Base-by-base conservation (phyloP, 768 basidiomycete species). In the Lentinula edodes region DNA sequence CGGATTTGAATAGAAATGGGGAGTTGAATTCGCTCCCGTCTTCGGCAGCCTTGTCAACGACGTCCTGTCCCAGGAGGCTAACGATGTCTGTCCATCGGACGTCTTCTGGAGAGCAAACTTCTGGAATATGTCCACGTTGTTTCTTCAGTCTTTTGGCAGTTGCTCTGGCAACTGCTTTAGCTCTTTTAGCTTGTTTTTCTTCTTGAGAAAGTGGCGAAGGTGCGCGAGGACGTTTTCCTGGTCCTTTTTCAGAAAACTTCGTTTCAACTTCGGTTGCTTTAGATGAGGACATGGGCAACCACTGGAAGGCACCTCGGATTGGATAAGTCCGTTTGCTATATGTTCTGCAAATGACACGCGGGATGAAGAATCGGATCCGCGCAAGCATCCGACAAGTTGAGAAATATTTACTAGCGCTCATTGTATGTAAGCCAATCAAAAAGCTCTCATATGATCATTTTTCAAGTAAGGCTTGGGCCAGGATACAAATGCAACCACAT, bases 61-160 rank as follows among this genome's bases (percentile, higher is more conserved):
- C 74, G 15, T 85, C 83, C 50, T 74, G 58, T 1, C 92, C 93
- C 2, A 97, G 75, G 4, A 94, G 75, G 2, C 76, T 78, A 35
- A 83, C 69, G 23, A 95, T 81, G 61, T 97, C 93, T 53, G 79
- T 82, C 73, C 82, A 85, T 34, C 91, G 74, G 10, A 95, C 89
- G 67, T 94, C 91, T 23, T 88, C 89, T 15, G 83, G 65, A 2
- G 91, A 88, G 67, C 82, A 89, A 0, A 82, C 76, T 52, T 91
- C 91, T 32, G 59, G 59, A 15, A 60, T 10, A 39, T 60, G 59
- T 7, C 35, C 59, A 7, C 59, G 59, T 16, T 35, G 34, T 39
- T 53, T 60, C 23, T 60, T 60, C 20, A 60, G 18, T 8, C 51
- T 32, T 18, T 60, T 60, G 1, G 50, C 51, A n/a, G 13, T 23